Evolutionary conservation across 371 early-diverging fungal species (phyloP).

Genomic region (Phascolomyces articulosus): DNA sequence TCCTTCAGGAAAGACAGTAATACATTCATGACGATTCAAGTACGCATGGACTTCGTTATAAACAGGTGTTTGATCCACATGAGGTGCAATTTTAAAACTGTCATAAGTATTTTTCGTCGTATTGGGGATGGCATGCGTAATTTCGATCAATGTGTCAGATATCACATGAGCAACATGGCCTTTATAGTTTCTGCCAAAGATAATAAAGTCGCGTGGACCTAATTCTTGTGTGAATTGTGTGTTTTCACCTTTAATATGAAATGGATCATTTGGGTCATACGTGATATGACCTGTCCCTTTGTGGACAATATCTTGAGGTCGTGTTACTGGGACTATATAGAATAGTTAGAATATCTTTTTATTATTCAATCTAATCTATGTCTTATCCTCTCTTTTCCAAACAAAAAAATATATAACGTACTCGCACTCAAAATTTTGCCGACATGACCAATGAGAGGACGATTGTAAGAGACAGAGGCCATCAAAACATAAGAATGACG

Average conservation of each 20-base stretch:
- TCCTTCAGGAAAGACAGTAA: constrained; percentile 98
- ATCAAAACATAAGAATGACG: constrained; percentile 84
- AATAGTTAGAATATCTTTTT: neutral
- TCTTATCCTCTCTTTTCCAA: neutral
- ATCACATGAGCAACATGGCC: constrained; percentile 75
- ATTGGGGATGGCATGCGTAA: constrained; percentile 40
- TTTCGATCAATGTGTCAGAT: constrained; percentile 78
- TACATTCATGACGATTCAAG: constrained; percentile 76
- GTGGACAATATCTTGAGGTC: constrained; percentile 89
- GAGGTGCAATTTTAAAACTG: constrained; percentile 76
- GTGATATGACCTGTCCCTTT: constrained; percentile 74
- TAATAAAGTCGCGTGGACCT: constrained; percentile 60
- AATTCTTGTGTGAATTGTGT: constrained; percentile 78
- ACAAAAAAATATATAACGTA: constrained; percentile 28
- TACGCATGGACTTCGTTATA: constrained; percentile 82
- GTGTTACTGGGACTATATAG: constrained; percentile 83
- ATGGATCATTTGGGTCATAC: constrained; percentile 63
- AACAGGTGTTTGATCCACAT: constrained; percentile 87
- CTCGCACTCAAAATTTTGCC: constrained; percentile 76
- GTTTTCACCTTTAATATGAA: constrained; percentile 64
- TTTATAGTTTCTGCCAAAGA: constrained; percentile 66
- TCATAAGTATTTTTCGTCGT: neutral
- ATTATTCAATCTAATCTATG: neutral
- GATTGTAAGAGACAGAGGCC: constrained; percentile 84
- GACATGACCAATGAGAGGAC: constrained; percentile 81